A percentile compares a stretch with the other conserved stretches of the same genome.
Evolutionary conservation across 208 protist species (phyloP).

Genomic region (Strigomonas galati): DNA sequence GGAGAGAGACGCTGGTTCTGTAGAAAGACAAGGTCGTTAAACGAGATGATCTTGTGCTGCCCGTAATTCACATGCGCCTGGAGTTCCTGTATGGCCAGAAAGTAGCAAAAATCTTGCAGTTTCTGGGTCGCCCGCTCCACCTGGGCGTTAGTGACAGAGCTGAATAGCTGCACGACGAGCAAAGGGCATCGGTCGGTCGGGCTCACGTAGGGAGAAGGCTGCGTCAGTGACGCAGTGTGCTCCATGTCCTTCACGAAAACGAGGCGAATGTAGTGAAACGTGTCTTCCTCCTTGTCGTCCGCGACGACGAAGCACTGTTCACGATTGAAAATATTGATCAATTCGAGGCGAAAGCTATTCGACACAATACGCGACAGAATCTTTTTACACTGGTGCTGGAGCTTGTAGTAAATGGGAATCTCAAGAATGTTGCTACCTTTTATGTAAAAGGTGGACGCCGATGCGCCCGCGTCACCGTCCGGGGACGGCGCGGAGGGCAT

Average conservation of each 20-base stretch:
- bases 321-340: conserved; percentile 82
- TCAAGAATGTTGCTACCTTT: conserved; percentile 57
- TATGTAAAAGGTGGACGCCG: conserved; percentile 48
- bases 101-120: conserved; percentile 83
- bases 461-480: neutral
- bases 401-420: conserved; percentile 88
- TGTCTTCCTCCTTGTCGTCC: conserved; percentile 73
- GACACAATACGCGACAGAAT: conserved; percentile 65
- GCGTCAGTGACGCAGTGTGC: conserved; percentile 36
- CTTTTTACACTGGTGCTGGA: conserved; percentile 86
- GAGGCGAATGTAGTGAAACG: conserved; percentile 85
- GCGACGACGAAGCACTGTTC: conserved; percentile 86
- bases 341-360: conserved; percentile 72
- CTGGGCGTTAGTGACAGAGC: conserved; percentile 51
- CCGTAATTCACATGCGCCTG: conserved; percentile 87
- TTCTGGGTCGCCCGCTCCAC: conserved; percentile 69
- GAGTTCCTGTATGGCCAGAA: conserved; percentile 83
- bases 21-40: conserved; percentile 82
- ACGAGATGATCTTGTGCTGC: conserved; percentile 76
- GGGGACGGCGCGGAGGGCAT: neutral
- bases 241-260: conserved; percentile 81
- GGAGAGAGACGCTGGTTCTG: conserved; percentile 65
- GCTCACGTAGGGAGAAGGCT: conserved; percentile 44
- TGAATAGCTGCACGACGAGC: conserved; percentile 84
- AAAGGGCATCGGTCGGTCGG: conserved; percentile 58